Conservation (phyloP, 2,329 filamentous ascomycete genomes). For the Macrophomina phaseolina region DNA sequence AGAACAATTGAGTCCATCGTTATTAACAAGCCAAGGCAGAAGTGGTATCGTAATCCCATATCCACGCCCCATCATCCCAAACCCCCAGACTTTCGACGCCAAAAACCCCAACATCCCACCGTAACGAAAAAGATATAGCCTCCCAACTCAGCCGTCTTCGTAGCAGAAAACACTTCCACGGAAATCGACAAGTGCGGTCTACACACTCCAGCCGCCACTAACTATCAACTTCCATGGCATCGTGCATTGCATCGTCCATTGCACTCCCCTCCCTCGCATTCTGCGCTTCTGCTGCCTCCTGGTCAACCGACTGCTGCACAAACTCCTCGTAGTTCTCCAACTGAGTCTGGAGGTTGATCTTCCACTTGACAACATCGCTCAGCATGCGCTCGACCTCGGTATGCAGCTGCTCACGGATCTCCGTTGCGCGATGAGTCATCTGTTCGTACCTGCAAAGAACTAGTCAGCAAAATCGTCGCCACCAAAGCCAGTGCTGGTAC, state of each 20-base stretch:
- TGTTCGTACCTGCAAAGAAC: conserved; percentile 77
- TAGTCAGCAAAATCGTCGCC: conserved; percentile 10
- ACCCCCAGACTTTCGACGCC: not conserved
- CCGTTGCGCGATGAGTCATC: conserved; percentile 79
- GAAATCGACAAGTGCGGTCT: conserved; percentile 1
- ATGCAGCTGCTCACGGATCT: conserved; percentile 94
- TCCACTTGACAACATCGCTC: conserved; percentile 98
- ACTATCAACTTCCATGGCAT: not conserved
- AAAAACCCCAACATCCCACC: not conserved
- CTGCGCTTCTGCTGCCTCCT: conserved; percentile 56
- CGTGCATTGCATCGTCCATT: conserved; percentile 38
- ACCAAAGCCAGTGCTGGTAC: conserved; percentile 35
- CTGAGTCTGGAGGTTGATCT: conserved; percentile 92
- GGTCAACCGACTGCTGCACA: conserved; percentile 89
- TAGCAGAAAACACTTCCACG: not conserved
- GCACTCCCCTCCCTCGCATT: not conserved
- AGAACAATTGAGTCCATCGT: not conserved
- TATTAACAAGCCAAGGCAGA: conserved; percentile 15
- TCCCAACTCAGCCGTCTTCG: not conserved
- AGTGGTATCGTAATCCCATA: conserved; percentile 25
- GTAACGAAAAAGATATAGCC: not conserved
- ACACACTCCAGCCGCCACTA: not conserved
- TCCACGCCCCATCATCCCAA: conserved; percentile 1
- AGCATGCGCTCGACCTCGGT: conserved; percentile 95
- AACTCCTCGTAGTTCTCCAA: conserved; percentile 95